Base-by-base conservation (phyloP, 148 eudicot species). In the Vaccinium darrowii region DNA sequence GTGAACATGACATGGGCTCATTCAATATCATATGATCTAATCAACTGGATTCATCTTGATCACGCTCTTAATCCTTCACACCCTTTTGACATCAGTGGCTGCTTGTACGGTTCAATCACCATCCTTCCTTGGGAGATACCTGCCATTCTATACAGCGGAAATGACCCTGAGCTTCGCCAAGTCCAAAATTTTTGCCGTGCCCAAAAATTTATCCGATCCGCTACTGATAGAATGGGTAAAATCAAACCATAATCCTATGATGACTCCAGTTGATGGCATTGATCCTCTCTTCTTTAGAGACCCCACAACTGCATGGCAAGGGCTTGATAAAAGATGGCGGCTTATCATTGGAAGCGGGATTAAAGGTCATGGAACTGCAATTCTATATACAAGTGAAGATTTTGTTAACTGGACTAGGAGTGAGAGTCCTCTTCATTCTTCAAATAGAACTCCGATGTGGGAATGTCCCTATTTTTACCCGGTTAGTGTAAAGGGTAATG, bases 61-160 rank as follows among this genome's bases (percentile, higher is more conserved):
- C 65, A 33, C 12, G 92, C 92, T 16, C 85, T 93, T 7, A 10
- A 56, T 16, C 92, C 93, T 5, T 79, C 91, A 0, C 65, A 75
- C 5, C 87, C 90, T 0, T 91, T 80, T 62, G 93, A 93, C 39
- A 85, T 86, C 78, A 85, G 86, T 6, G 90, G 95, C 10, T 89
- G 91, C 78, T 90, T 92, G 94, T 91, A 94, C 1, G 94, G 95
- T 1, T 93, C 95, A 1, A 81, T 83, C 27, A 93, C 92, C 1
- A 86, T 90, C 25, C 91, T 90, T 67, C 92, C 88, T 0, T 88
- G 85, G 16, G 58, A 86, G 15, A 86, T 81, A 63, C 93, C 93
- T 1, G 87, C 83, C 0, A 88, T 92, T 8, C n/a, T 92, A 5
- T 92, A 90, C 89, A 92, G 92, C 0, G 90, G 94, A 7, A 18